Evolutionary conservation across 2,329 filamentous ascomycete genomes (phyloP), one percentile per base, ranked within the genome.

Genomic region (Catunica adiposa): DNA sequence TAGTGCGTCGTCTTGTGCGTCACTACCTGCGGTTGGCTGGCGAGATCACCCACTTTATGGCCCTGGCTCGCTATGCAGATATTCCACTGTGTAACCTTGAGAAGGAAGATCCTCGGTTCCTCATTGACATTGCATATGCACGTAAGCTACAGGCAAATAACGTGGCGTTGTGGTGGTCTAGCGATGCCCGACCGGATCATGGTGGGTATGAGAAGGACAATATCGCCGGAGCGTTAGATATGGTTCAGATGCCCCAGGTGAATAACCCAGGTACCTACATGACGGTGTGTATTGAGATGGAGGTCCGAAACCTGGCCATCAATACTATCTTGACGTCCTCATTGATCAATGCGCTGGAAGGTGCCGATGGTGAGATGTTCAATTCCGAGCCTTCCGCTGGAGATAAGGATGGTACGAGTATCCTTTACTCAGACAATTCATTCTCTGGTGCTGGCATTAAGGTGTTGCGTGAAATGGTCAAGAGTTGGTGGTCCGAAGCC

Each of bases 251-350:
- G 88, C 90, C 92, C 0, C 84, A 84, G 14, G 80, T 95, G 66
- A 98, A 98, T 66, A 90, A 88, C 53, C 86, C 90, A 0, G 90
- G 89, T 42, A 94, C 90, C 0, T 98, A 94, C 66, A 85, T 89
- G 1, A 95, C 90, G 0, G 92, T 98, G 2, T 98, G 92, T 65
- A 92, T 98, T 60, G 92, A 99, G 62, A 70, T 99, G 14, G 88
- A 94, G 60, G 80, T 98, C 51, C 86, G 89, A 48, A 98, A 98
- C 64, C 76, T 99, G 14, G 85, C 89, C 3, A 97, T 98, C 70
- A 98, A 98, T 70, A 98, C 94, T 0, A 94, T 99, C 51, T 74
- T 99, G 17, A 96, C 92, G 0, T 95, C 90, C 0, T 94, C 92
- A 0, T 78, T 99, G 8, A 89, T 98, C 73, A 97, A 96, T 63